Conservation (phyloP, 1,284 basidiomycete species). For the Irpex sp. region DNA sequence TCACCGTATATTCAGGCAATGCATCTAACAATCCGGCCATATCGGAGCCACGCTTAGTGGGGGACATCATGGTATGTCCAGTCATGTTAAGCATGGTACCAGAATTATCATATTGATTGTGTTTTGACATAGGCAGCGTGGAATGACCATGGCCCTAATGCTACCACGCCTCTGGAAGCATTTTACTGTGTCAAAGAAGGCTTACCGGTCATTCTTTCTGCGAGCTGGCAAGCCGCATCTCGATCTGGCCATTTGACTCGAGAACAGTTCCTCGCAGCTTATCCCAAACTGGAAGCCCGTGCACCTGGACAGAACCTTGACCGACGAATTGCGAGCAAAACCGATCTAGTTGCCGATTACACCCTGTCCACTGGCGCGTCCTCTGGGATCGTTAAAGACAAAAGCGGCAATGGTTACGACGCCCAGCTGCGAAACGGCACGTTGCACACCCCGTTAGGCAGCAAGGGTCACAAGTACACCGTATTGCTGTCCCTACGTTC, state of each 20-base stretch:
- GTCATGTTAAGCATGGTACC: neutral
- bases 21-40: conserved; percentile 23
- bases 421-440: conserved; percentile 13
- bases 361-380: conserved; percentile 5
- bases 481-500: conserved; percentile 22
- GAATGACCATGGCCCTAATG: conserved; percentile 27
- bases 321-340: conserved; percentile 17
- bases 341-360: conserved; percentile 17
- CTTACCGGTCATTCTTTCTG: conserved; percentile 21
- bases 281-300: conserved; percentile 17
- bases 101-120: neutral
- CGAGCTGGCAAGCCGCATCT: conserved; percentile 21
- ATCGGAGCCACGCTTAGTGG: conserved; percentile 17
- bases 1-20: conserved; percentile 16
- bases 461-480: conserved; percentile 33
- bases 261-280: conserved; percentile 20
- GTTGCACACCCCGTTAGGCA: conserved; percentile 27
- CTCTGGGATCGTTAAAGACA: conserved; percentile 12
- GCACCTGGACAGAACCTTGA: conserved; percentile 25
- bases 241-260: conserved; percentile 22
- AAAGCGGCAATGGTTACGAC: conserved; percentile 24
- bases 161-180: conserved; percentile 22
- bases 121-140: conserved; percentile 19
- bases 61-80: conserved; percentile 21
- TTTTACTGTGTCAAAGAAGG: conserved; percentile 24